Evolutionary conservation across 441 rosid species (phyloP), one percentile per base, ranked within the genome.

Genomic region (Brassica balearica): DNA sequence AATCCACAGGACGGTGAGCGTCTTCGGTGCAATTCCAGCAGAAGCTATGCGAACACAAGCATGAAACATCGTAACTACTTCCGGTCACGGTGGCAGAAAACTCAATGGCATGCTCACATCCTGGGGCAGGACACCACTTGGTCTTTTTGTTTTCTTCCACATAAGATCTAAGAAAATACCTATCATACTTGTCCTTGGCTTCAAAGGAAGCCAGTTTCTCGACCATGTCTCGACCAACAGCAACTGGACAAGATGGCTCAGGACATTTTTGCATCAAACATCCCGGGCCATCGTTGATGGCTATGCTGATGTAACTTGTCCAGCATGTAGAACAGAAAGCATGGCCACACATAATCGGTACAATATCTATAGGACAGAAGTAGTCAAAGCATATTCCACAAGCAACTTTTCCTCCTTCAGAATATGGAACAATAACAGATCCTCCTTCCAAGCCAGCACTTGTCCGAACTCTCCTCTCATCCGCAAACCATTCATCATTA

Each of bases 81-180:
- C 72, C 71, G 3, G 8, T 23, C 59, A 41, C 62, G 3, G 23
- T 34, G 17, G 22, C 41, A 48, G 22, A 22, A 8, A 43, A 51
- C 6, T 27, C 62, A 29, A 69, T 15, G 1, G 72, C 72, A 19
- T 29, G 20, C 23, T 69, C 73, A 23, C 73, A 69, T 15, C 63
- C 73, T 17, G 73, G 73, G 0, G 63, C 38, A 25, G 73, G 73
- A 69, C 73, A 69, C 73, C 73, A 69, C 38, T 69, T 69, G 4
- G 19, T 51, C 48, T 10, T 69, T 8, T n/a, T 29, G 27, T 6
- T 46, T 1, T 29, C 46, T 27, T 69, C 73, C 10, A 69, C 2
- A 10, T 69, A 69, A 27, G 63, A 69, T 60, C 73, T 69, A 15
- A 69, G 63, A 53, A 69, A 69, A 53, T 27, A 69, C 20, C 73